These are phyloP conservation scores for Penicillium coprophilum DNA, from an alignment of 495 filamentous ascomycete species.

Conservation along the genomic window DNA sequence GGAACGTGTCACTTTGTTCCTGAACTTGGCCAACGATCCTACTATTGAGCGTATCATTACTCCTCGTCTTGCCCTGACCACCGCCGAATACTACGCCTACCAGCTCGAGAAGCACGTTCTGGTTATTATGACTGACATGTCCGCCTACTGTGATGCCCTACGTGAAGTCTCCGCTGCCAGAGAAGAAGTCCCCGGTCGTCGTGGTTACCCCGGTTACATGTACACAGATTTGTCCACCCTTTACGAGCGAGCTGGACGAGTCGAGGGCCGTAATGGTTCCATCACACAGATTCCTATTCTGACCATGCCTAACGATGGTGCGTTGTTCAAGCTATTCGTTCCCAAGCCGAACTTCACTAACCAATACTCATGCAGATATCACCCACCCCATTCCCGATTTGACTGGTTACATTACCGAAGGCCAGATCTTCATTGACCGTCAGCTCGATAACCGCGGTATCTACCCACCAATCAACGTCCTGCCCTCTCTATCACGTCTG, in stretches of 20 bases:
- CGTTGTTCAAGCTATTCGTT: constrained; percentile 6
- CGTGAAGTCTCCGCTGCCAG: constrained; percentile 96
- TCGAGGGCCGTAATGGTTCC: constrained; percentile 93
- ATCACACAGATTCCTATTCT: constrained; percentile 99
- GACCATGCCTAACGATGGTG: constrained; percentile 98
- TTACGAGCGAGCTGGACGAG: constrained; percentile 98
- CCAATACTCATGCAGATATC: constrained; percentile 62
- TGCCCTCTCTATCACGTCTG: constrained; percentile 96
- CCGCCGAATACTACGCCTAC: constrained; percentile 99
- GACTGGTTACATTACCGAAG: constrained; percentile 98
- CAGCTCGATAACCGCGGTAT: constrained; percentile 93
- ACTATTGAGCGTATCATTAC: constrained; percentile 99
- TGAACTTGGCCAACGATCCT: constrained; percentile 98
- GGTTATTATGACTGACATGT: constrained; percentile 96
- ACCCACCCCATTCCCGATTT: constrained; percentile 99
- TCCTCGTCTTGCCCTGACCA: constrained; percentile 95
- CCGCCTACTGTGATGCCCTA: constrained; percentile 97
- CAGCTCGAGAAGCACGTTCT: constrained; percentile 99
- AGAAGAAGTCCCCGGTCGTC: constrained; percentile 99
- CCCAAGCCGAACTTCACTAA: constrained; percentile 10
- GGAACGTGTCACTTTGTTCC: constrained; percentile 94
- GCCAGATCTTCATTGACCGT: constrained; percentile 97
- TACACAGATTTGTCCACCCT: constrained; percentile 99
- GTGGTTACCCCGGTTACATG: constrained; percentile 99
- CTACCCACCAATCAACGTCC: constrained; percentile 98